Evolutionary conservation across 805 yeast genomes (phyloP).

Genomic region (Candida stauntonica): DNA sequence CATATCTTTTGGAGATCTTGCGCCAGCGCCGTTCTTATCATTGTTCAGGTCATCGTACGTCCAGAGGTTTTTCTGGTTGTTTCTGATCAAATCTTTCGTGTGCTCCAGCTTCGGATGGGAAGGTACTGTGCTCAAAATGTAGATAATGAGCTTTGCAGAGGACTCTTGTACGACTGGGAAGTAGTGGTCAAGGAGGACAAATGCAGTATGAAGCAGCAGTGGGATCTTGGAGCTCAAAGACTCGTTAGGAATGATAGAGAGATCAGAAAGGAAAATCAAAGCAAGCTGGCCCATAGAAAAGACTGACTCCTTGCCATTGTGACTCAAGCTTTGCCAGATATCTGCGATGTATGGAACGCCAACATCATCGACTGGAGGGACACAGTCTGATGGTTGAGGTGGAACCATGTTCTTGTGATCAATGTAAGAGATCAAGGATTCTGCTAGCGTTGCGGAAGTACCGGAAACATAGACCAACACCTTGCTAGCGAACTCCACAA

Average conservation of each 20-base stretch:
- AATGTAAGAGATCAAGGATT: conserved; percentile 61
- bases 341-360: conserved; percentile 75
- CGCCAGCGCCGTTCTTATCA: conserved; percentile 78
- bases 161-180: conserved; percentile 78
- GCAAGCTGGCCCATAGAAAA: conserved; percentile 88
- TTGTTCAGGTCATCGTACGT: conserved; percentile 78
- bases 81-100: conserved; percentile 54
- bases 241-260: conserved; percentile 64
- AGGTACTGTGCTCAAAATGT: conserved; percentile 55
- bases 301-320: conserved; percentile 61
- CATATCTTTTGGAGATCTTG: conserved; percentile 84
- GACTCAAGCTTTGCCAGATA: conserved; percentile 50
- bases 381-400: conserved; percentile 36
- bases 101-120: conserved; percentile 50
- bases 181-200: conserved; percentile 86
- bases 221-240: conserved; percentile 59
- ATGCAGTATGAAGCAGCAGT: conserved; percentile 68
- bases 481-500: conserved; percentile 77
- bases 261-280: conserved; percentile 76
- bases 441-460: conserved; percentile 46
- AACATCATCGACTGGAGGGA: conserved; percentile 30
- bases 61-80: conserved; percentile 58
- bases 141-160: conserved; percentile 70
- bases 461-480: conserved; percentile 76
- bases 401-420: conserved; percentile 93